Conservation (phyloP, 1,284 basidiomycete species). For the Ceratobasidium papillatum region DNA sequence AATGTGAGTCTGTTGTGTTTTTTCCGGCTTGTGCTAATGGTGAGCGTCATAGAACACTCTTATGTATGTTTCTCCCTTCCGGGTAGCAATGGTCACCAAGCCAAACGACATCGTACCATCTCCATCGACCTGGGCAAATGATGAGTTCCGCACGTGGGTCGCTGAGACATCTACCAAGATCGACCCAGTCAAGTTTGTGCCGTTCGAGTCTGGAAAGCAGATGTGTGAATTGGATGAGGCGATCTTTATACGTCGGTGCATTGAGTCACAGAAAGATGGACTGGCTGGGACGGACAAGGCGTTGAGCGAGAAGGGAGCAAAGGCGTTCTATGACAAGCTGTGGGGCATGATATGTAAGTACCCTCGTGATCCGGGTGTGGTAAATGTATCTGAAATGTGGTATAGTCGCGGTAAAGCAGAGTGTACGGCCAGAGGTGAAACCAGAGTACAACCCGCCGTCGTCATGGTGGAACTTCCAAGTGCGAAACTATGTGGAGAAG, state of each 20-base stretch:
- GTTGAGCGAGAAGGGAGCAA: constrained; percentile 34
- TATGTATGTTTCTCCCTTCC: constrained; percentile 38
- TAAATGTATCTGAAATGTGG: not conserved
- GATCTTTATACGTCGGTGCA: constrained; percentile 35
- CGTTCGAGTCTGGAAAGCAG: constrained; percentile 37
- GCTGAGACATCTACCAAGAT: constrained; percentile 29
- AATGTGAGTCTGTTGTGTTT: constrained; percentile 35
- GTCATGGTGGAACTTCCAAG: constrained; percentile 36
- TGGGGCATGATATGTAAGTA: constrained; percentile 32
- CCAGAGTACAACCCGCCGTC: constrained; percentile 26
- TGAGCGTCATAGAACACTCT: constrained; percentile 17
- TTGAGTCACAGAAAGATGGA: constrained; percentile 31
- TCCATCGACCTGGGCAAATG: constrained; percentile 36
- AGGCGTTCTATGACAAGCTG: constrained; percentile 38
- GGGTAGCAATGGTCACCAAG: constrained; percentile 21
- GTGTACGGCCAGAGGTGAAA: constrained; percentile 19
- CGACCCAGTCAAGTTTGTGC: constrained; percentile 29
- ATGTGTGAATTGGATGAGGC: constrained; percentile 35
- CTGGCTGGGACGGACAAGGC: constrained; percentile 24
- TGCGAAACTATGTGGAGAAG: constrained; percentile 31
- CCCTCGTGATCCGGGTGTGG: not conserved
- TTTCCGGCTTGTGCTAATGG: constrained; percentile 40
- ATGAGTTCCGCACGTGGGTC: constrained; percentile 33
- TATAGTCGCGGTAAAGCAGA: constrained; percentile 35
- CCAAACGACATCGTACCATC: not conserved